Percentiles rank a stretch among this genome's conserved stretches.
Evolutionary conservation across 495 filamentous ascomycete genomes (phyloP).

Genomic region (Tuber calosporum): DNA sequence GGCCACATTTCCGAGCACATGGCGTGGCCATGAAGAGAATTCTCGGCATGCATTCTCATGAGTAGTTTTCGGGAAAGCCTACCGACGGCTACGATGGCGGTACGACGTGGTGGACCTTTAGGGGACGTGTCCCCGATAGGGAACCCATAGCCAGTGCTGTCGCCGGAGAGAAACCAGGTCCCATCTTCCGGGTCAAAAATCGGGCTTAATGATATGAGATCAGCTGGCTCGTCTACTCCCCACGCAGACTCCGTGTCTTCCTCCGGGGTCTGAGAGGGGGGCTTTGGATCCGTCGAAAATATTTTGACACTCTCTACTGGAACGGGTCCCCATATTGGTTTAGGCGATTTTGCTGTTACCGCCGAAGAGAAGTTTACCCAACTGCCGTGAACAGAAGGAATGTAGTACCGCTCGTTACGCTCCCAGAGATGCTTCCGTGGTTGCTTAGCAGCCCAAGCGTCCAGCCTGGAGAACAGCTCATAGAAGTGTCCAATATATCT

Average conservation of each 20-base stretch:
- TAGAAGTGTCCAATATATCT: constrained; percentile 96
- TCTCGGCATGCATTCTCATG: constrained; percentile 82
- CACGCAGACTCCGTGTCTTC: constrained; percentile 76
- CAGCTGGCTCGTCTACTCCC: constrained; percentile 88
- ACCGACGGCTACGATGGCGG: constrained; percentile 78
- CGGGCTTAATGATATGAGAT: constrained; percentile 88
- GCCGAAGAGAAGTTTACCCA: constrained; percentile 93
- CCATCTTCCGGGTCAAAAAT: constrained; percentile 86
- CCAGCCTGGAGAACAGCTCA: constrained; percentile 70
- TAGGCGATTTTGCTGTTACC: constrained; percentile 53
- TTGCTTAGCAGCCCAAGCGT: constrained; percentile 69
- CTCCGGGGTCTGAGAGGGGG: constrained; percentile 60
- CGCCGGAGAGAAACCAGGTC: constrained; percentile 76
- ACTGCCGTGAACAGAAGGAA: constrained; percentile 75
- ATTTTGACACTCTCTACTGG: constrained; percentile 57
- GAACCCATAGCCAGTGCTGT: constrained; percentile 71
- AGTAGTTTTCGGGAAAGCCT: constrained; percentile 78
- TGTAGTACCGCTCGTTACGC: constrained; percentile 81
- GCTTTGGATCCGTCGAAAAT: constrained; percentile 61
- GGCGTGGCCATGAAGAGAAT: constrained; percentile 67
- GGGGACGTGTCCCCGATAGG: constrained; percentile 20
- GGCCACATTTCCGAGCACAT: constrained; percentile 98
- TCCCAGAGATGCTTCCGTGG: constrained; percentile 92
- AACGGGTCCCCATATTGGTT: constrained; percentile 77
- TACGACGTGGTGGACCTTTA: constrained; percentile 67